Evolutionary conservation across 305 asterid genomes (phyloP).

Genomic region (Fraxinus velutina): DNA sequence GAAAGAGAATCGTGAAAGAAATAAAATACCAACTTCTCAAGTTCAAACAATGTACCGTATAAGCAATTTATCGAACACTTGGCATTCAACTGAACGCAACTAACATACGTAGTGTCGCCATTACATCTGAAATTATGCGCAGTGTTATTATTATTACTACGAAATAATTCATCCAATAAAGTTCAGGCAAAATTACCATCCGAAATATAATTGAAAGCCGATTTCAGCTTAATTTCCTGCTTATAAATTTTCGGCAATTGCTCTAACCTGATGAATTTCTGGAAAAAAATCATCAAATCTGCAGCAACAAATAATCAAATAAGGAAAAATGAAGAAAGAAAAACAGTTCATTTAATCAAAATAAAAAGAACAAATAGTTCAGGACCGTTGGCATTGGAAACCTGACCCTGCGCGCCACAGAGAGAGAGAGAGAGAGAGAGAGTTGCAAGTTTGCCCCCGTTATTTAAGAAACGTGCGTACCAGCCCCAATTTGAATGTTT

Average conservation of each 20-base stretch:
- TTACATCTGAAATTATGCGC: neutral
- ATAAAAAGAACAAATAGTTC: neutral
- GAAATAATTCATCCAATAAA: neutral
- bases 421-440: neutral
- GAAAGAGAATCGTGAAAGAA: neutral
- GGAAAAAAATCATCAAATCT: neutral
- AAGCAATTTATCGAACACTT: neutral
- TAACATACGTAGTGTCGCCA: neutral
- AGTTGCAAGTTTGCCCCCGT: neutral
- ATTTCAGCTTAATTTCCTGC: neutral
- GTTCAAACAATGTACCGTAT: neutral
- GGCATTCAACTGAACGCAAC: neutral
- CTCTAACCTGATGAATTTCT: neutral
- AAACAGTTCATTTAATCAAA: neutral
- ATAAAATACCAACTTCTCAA: neutral
- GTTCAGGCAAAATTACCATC: conserved; percentile 1
- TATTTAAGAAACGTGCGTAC: neutral
- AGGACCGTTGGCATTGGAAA: neutral
- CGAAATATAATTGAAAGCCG: neutral
- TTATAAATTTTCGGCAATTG: neutral
- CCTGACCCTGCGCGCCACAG: neutral
- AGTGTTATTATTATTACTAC: neutral
- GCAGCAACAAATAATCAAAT: neutral
- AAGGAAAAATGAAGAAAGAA: neutral
- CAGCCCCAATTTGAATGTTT: neutral